Conservation (phyloP, 768 basidiomycete genomes). For the Boletus tomentosulus region DNA sequence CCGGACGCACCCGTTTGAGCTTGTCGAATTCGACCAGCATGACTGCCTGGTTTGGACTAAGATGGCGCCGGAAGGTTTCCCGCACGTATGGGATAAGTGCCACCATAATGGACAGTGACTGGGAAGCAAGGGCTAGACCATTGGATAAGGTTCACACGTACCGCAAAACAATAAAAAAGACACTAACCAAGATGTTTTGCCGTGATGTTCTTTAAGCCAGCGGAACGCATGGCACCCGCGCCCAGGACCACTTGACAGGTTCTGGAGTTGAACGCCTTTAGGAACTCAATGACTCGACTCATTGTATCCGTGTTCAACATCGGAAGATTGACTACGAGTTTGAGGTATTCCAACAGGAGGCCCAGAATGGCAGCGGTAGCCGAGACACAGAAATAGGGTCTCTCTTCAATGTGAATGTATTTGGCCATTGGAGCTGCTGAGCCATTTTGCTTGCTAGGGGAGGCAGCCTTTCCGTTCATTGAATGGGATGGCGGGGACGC, state of each 20-base stretch:
- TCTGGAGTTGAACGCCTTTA: slow-evolving; percentile 97
- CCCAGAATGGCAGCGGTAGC: slow-evolving; percentile 75
- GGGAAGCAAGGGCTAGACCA: slow-evolving; percentile 81
- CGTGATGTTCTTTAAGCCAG: slow-evolving; percentile 96
- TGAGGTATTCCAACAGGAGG: slow-evolving; percentile 81
- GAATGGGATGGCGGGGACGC: background rate
- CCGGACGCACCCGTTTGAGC: slow-evolving; percentile 78
- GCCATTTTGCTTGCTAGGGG: slow-evolving; percentile 19
- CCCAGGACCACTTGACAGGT: slow-evolving; percentile 98
- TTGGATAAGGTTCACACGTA: slow-evolving; percentile 15
- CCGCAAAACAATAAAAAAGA: slow-evolving; percentile 11
- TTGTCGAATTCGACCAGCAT: slow-evolving; percentile 99
- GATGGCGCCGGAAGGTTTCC: slow-evolving; percentile 89
- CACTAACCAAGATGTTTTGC: slow-evolving; percentile 89
- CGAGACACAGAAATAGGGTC: slow-evolving; percentile 77
- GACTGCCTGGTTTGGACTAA: slow-evolving; percentile 91
- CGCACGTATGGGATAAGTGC: slow-evolving; percentile 94
- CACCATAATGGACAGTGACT: slow-evolving; percentile 91
- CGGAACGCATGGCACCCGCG: slow-evolving; percentile 98
- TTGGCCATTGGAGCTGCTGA: slow-evolving; percentile 40
- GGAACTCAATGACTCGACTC: slow-evolving; percentile 88
- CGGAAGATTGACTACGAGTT: slow-evolving; percentile 81
- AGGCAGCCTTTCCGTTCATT: slow-evolving; percentile 11
- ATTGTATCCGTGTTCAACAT: slow-evolving; percentile 94
- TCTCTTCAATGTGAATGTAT: slow-evolving; percentile 75